phyloP scores from a whole-genome alignment of 495 filamentous ascomycete species.

The Bryoglossum gracile region DNA sequence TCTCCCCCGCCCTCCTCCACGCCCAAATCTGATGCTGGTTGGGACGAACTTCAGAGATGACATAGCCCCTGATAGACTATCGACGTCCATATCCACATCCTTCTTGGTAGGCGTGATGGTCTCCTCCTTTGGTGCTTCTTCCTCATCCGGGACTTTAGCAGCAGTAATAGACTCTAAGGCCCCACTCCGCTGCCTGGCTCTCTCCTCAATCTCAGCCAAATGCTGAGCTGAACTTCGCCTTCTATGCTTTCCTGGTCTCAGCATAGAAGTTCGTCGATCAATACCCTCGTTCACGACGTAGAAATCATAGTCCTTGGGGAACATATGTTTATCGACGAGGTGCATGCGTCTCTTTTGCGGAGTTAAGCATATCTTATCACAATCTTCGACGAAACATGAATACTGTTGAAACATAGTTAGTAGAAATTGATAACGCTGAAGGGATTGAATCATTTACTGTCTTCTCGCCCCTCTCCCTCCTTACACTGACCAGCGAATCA shows the following conservation, averaged over 20 bases:
- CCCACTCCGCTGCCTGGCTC: constrained; percentile 44
- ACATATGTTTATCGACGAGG: constrained; percentile 89
- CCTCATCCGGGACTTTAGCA: constrained; percentile 19
- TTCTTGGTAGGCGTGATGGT: not conserved
- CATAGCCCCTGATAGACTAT: constrained; percentile 71
- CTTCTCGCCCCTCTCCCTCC: constrained; percentile 72
- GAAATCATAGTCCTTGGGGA: constrained; percentile 89
- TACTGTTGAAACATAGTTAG: constrained; percentile 44
- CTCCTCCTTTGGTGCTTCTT: constrained; percentile 14
- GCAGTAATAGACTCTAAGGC: constrained; percentile 23
- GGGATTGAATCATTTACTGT: constrained; percentile 60
- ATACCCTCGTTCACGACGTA: constrained; percentile 80
- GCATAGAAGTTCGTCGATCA: constrained; percentile 71
- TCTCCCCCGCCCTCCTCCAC: constrained; percentile 34
- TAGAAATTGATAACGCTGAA: not conserved
- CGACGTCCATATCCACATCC: constrained; percentile 49
- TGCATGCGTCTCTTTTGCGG: constrained; percentile 80
- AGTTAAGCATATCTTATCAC: constrained; percentile 77
- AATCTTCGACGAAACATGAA: constrained; percentile 81
- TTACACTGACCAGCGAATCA: constrained; percentile 67
- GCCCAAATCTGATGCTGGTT: constrained; percentile 63
- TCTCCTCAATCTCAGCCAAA: constrained; percentile 31
- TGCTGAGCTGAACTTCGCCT: constrained; percentile 22
- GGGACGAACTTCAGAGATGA: constrained; percentile 78
- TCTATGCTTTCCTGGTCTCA: constrained; percentile 38